phyloP scores from a whole-genome alignment of 495 filamentous ascomycete genomes.

The Penicillium riverlandense region DNA sequence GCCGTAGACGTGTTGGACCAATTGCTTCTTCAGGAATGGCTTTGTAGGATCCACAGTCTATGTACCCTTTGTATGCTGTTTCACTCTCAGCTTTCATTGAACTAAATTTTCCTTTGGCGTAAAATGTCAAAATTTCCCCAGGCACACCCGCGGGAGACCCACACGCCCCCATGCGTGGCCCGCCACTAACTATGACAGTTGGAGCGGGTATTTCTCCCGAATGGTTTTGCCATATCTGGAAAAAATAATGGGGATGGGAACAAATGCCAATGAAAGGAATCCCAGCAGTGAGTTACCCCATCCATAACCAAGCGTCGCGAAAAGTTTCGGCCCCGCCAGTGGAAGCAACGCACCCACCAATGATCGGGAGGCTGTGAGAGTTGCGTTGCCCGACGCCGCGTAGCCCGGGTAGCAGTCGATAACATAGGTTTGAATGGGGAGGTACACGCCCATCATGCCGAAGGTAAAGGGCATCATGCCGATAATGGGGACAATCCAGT shows the following conservation, averaged over 20 bases:
- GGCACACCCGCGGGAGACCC: no score
- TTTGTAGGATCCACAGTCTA: no score
- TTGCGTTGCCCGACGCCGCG: conserved; percentile 51
- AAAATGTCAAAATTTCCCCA: no score
- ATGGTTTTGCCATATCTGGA: conserved; percentile 15
- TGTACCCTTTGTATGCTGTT: no score
- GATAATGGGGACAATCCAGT: conserved; percentile 29
- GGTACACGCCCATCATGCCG: conserved; percentile 17
- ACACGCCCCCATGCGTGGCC: no score
- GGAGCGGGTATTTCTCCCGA: neutral
- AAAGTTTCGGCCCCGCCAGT: conserved; percentile 54
- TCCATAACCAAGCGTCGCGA: conserved; percentile 45
- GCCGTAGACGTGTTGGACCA: no score
- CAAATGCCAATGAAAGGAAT: conserved; percentile 48
- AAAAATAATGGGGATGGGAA: conserved; percentile 11
- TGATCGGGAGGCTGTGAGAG: conserved; percentile 46
- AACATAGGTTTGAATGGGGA: conserved; percentile 13
- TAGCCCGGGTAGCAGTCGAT: conserved; percentile 13
- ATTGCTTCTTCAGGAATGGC: no score
- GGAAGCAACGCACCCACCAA: conserved; percentile 52
- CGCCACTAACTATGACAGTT: no score
- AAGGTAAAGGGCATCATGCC: conserved; percentile 18
- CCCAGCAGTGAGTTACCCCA: conserved; percentile 57
- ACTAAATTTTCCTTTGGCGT: no score
- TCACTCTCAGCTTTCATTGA: no score